Base-by-base conservation (phyloP, 108 stramenopile genomes). In the Bacterosira constricta region DNA sequence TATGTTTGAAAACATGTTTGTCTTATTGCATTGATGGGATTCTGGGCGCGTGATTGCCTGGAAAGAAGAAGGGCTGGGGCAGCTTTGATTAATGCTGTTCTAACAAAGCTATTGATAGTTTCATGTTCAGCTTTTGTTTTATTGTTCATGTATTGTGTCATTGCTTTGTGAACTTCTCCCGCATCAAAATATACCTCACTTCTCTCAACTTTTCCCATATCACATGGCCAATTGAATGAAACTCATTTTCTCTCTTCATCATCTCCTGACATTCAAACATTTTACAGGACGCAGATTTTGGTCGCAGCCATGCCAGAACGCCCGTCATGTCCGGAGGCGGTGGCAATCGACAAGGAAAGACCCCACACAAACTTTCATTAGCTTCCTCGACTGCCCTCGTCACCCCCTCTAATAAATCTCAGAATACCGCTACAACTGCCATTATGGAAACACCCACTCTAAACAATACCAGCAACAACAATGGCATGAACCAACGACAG, bases 271-370 rank as follows among this genome's bases (percentile, higher is more conserved):
- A 27, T 30, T 31, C 9, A 20, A 53, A 6, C 52, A 4, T 18
- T 4, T 31, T 53, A 3, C 52, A 53, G 52, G 52, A 53, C 15
- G 6, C 12, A 0, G 45, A 62, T 15, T n/a, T 27, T 6, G n/a
- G 1, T 32, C 39, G 61, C 6, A 62, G 61, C 21, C 61, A 27
- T 18, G 61, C 61, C 39, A 44, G n/a, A 31, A 62, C 61, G 18
- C 61, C 61, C 20, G 37, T 62, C 42, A 62, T 45, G 61, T 62
- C 61, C 23, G 61, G 61, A 7, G 61, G 44, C 4, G 61, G 61
- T 17, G 61, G 23, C 23, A 45, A 46, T 46, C 61, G 61, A 32
- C 42, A 1, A 8, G 61, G 61, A 23, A 62, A 62, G 21, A 62
- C 61, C 0, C 61, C 61, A 21, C 45, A 62, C 61, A 62, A 62